Evolutionary conservation across 345 rosid genomes (phyloP), one percentile per base, ranked within the genome.

Genomic region (Populus simonii): DNA sequence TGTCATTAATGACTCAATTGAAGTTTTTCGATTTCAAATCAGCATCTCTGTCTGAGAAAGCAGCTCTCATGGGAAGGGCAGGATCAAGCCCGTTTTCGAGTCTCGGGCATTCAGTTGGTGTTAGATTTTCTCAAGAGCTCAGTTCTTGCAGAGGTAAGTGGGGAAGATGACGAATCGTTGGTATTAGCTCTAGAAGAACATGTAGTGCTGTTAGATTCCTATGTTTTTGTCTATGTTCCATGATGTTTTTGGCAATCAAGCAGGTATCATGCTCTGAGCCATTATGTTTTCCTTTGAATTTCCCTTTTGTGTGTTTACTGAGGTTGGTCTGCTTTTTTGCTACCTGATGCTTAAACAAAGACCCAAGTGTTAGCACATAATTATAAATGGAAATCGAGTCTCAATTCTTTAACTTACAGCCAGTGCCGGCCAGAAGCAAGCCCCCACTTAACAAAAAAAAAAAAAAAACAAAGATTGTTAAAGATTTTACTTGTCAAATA

Each of bases 1-100:
- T 22, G 79, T 66, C 79, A 69, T 33, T 39, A 74, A 91, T 91
- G 96, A 89, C 11, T 41, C 45, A 90, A 82, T 61, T 76, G 76
- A 80, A 80, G 63, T 57, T 84, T 59, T 47, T 84, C 70, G 71
- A 74, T 73, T 75, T 81, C 55, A 84, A 82, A 55, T 80, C 84
- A 57, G 13, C 83, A 9, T 79, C 90, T 43, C 79, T 80, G 22
- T 86, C 87, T 59, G 86, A 83, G 81, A 66, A 73, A 9, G 67
- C 80, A 9, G 67, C 80, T 63, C 71, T 70, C 4, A 53, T 69
- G 29, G 80, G 80, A 83, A 78, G 74, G 71, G 68, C 84, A 73
- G 62, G 80, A 70, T 75, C 85, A 31, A 84, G 66, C 69, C 49
- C 68, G 7, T 71, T 75, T 79, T 77, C 71, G 7, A 67, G 88